Base-by-base conservation (phyloP, 129 eudicot genomes). In the Arctium lappa region DNA sequence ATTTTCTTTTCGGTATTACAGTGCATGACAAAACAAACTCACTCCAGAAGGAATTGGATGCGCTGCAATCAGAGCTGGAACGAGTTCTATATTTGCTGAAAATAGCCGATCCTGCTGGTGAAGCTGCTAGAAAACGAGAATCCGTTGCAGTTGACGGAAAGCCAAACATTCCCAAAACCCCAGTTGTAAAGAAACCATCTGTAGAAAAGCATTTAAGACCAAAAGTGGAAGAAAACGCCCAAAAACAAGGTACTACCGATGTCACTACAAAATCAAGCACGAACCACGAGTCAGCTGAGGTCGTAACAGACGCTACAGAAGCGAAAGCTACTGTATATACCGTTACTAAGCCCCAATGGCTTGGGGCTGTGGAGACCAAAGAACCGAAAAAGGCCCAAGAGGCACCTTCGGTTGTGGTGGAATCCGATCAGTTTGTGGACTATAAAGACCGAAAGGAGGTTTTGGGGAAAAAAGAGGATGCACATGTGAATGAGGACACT, bases 71-170 rank as follows among this genome's bases (percentile, higher is more conserved):
- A 12, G 95, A 96, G 81, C 73, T 91, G 78, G 94, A 93, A 80
- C 86, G 98, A 87, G 82, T 95, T 27, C 85, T 90, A 11, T 95
- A 95, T 89, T 86, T 96, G 96, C 90, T 96, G 80, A 96, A 84
- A 85, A 91, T 95, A 22, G 99, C 99, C 12, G 99, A 95, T 79
- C 99, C 99, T 6, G 75, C 90, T 0, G 99, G 95, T 48, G 99
- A 91, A 83, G 94, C 97, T 75, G 89, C 90, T 73, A 91, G 48
- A 86, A 93, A 87, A 82, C 88, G 97, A 79, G 92, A 82, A 85
- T 82, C 86, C 9, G 36, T 86, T 77, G 72, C 76, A 60, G 78
- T 72, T 56, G 85, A 84, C 72, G 76, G 53, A 44, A 85, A 81
- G 75, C 73, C 42, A 46, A 62, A 78, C 9, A 81, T 79, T 33